Base-by-base conservation (phyloP, 192 early-diverging fungal genomes). In the Radiomyces spectabilis region DNA sequence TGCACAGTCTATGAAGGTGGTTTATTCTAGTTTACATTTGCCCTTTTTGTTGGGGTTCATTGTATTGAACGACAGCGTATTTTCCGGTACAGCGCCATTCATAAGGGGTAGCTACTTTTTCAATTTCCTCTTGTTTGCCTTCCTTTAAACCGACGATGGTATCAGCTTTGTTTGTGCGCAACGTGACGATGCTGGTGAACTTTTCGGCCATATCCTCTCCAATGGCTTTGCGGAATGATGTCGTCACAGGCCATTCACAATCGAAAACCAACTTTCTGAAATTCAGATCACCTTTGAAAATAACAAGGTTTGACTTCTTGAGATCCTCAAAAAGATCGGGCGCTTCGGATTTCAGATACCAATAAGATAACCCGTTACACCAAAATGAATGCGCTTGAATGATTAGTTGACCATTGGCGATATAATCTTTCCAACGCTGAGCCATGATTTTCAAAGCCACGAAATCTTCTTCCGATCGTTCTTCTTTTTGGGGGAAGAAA, bases 201-300 rank as follows among this genome's bases (percentile, higher is more conserved):
- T 69, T 62, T 21, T 59, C 45, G 19, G 60, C 65, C n/a, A 77
- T 65, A 12, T 89, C 69, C 1, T 80, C 77, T 0, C 96, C 94
- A 51, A 95, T 81, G 0, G 94, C 92, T 3, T 83, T 81, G 16
- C 45, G 56, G 65, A 99, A 95, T n/a, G 85, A 76, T 3, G 92
- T 94, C 0, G 86, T 85, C 0, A 78, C 73, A 0, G 80, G 77
- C 92, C 94, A 97, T 19, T 88, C 67, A 59, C 84, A 85, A 56
- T 97, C 95, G 68, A 93, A 92, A n/a, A 89, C 80, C 26, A 94
- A 73, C 66, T 99, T 99, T 41, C 94, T 78, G 66, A 91, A 97
- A 74, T 97, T 99, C 53, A 99, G 65, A 58, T 99, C 96, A 31
- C 96, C 96, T 68, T 99, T 99, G 65, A 93, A 97, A 12, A 99